These are phyloP conservation scores for Pholiota adiposa DNA, from an alignment of 1,284 basidiomycete species.

Conservation along the genomic window DNA sequence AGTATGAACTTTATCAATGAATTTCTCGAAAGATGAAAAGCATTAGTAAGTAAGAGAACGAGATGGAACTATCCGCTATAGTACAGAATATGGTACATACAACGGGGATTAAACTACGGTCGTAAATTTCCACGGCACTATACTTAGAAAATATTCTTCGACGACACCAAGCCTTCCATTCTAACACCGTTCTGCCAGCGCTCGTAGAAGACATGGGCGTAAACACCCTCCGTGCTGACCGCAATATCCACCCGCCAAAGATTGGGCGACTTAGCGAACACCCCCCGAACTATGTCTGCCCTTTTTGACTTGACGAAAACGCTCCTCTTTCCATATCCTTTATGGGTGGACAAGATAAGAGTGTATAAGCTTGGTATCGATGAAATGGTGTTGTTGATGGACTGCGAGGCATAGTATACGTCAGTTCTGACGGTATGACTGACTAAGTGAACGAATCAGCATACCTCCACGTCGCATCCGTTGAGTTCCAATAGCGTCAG, in stretches of 20 bases:
- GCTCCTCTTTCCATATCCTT: neutral
- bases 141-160: no score
- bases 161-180: no score
- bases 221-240: neutral
- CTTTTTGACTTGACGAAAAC: neutral
- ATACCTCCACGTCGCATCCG: neutral
- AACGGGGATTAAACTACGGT: no score
- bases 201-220: neutral
- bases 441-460: neutral
- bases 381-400: neutral
- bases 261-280: neutral
- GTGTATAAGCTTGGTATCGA: neutral
- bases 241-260: neutral
- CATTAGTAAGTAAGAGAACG: no score
- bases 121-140: no score
- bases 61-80: no score
- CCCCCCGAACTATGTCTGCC: neutral
- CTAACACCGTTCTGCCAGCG: neutral
- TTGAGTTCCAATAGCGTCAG: neutral
- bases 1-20: no score
- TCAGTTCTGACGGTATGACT: no score
- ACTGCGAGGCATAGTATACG: neutral
- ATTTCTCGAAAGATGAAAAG: no score
- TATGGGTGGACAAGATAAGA: neutral
- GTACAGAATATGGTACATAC: no score